Evolutionary conservation across 129 eudicot species (phyloP).

Genomic region (Flaveria sonorensis): DNA sequence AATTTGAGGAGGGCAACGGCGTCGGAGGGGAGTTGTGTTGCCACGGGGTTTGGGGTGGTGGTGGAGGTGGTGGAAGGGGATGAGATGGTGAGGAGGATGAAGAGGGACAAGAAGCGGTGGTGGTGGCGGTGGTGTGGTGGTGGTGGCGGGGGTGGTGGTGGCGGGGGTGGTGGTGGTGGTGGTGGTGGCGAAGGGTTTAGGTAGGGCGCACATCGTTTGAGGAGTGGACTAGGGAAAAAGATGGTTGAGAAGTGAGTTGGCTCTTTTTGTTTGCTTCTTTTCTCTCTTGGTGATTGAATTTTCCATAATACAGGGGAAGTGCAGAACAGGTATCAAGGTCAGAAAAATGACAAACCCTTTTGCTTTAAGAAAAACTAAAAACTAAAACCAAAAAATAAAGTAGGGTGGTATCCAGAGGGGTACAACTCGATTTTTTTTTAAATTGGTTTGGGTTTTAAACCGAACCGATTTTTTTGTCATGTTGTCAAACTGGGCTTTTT

Average conservation of each 20-base stretch:
- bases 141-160: conserved; percentile 30
- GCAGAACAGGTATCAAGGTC: conserved; percentile 34
- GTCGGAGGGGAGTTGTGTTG: conserved; percentile 55
- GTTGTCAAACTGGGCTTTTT: too few species aligned
- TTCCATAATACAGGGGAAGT: conserved; percentile 35
- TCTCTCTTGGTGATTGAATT: conserved; percentile 14
- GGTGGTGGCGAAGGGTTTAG: conserved; percentile 38
- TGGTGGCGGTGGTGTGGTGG: conserved; percentile 40
- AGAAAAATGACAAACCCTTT: conserved; percentile 32
- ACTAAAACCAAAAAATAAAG: too few species aligned
- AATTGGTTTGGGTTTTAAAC: too few species aligned
- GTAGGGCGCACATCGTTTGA: conserved; percentile 34
- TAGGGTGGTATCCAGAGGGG: too few species aligned
- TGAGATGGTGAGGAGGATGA: conserved; percentile 35
- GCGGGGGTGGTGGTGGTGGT: conserved; percentile 31
- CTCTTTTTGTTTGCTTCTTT: conserved; percentile 42
- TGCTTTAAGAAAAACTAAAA: background rate
- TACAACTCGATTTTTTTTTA: too few species aligned
- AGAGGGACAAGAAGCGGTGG: conserved; percentile 28
- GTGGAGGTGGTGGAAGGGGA: conserved; percentile 22
- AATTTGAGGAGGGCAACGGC: conserved; percentile 67
- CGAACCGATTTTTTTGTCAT: too few species aligned
- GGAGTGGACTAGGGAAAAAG: conserved; percentile 34
- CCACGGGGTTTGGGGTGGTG: conserved; percentile 15
- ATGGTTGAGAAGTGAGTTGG: conserved; percentile 37